phyloP scores from a whole-genome alignment of 2,329 filamentous ascomycete species.

The Calonectria multiphialidica region DNA sequence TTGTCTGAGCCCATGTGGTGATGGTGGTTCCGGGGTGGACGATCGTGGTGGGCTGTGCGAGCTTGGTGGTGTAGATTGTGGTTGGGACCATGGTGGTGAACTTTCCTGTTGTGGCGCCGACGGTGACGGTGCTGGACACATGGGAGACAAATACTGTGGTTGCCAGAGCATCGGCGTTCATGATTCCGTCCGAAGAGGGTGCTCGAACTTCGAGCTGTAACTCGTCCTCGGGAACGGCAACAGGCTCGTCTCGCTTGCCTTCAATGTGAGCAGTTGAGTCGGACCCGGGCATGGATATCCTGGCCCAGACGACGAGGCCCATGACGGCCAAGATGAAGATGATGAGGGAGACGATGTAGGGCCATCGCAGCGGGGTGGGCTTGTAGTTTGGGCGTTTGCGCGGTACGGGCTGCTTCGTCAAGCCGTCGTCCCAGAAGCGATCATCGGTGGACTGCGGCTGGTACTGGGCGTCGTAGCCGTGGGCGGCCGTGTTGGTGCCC shows the following conservation, averaged over 20 bases:
- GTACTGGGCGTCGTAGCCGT: slow-evolving; percentile 35
- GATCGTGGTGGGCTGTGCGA: background rate
- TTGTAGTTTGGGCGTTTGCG: slow-evolving; percentile 36
- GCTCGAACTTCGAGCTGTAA: background rate
- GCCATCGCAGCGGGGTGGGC: slow-evolving; percentile 42
- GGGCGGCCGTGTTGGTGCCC: slow-evolving; percentile 25
- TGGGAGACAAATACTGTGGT: background rate
- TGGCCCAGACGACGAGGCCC: slow-evolving; percentile 40
- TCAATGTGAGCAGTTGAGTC: slow-evolving; percentile 37
- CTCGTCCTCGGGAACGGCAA: background rate
- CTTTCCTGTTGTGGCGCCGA: slow-evolving; percentile 1
- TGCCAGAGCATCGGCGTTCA: background rate
- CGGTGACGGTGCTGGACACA: slow-evolving; percentile 20
- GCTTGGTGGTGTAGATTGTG: slow-evolving; percentile 11
- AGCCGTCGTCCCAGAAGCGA: slow-evolving; percentile 32
- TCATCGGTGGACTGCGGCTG: slow-evolving; percentile 41
- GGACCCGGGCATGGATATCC: slow-evolving; percentile 39
- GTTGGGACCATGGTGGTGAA: slow-evolving; percentile 26
- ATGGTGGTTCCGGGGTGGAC: background rate
- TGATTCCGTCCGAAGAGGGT: background rate
- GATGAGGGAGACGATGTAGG: slow-evolving; percentile 36
- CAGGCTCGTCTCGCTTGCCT: slow-evolving; percentile 21
- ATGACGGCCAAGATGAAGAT: slow-evolving; percentile 32
- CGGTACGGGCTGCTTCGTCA: slow-evolving; percentile 26
- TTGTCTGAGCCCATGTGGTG: background rate